Evolutionary conservation across 2,329 filamentous ascomycete genomes (phyloP).

Genomic region (Aspergillus fumigatiaffinis): DNA sequence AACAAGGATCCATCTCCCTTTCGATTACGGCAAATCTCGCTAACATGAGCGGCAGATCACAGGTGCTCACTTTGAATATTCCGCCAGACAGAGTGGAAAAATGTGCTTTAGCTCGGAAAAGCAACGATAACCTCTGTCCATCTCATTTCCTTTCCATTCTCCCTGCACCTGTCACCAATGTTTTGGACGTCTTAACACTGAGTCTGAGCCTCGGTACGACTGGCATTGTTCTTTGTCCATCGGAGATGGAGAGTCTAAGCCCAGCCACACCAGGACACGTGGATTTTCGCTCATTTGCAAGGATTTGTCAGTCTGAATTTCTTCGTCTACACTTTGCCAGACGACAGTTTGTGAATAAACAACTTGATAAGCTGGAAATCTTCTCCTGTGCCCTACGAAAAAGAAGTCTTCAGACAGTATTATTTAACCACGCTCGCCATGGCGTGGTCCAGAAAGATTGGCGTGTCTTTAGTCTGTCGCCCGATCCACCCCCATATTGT

Average conservation of each 20-base stretch:
- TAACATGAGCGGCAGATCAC: slow-evolving; percentile 14
- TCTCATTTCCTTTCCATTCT: slow-evolving; percentile 9
- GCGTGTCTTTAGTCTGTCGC: slow-evolving; percentile 11
- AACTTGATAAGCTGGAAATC: slow-evolving; percentile 10
- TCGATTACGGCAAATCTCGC: slow-evolving; percentile 13
- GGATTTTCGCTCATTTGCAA: slow-evolving; percentile 12
- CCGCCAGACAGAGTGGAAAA: slow-evolving; percentile 11
- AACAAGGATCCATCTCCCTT: slow-evolving; percentile 18
- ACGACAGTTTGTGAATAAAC: slow-evolving; percentile 14
- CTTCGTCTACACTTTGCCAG: slow-evolving; percentile 14
- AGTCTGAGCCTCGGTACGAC: slow-evolving; percentile 10
- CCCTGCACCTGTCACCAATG: slow-evolving; percentile 9
- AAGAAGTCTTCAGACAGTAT: slow-evolving; percentile 9
- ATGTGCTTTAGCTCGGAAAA: slow-evolving; percentile 12
- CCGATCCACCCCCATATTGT: background rate
- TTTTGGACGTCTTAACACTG: slow-evolving; percentile 15
- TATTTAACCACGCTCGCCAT: slow-evolving; percentile 13
- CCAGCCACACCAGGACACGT: slow-evolving; percentile 8
- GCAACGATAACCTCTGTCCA: slow-evolving; percentile 13
- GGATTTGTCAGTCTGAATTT: slow-evolving; percentile 15
- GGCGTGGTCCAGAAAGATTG: slow-evolving; percentile 13
- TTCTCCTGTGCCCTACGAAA: slow-evolving; percentile 11
- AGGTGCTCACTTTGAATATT: slow-evolving; percentile 15
- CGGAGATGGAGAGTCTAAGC: slow-evolving; percentile 8
- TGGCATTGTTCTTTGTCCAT: slow-evolving; percentile 15